phyloP scores from a whole-genome alignment of 1,139 yeast species.

The Yamadazyma oceani region DNA sequence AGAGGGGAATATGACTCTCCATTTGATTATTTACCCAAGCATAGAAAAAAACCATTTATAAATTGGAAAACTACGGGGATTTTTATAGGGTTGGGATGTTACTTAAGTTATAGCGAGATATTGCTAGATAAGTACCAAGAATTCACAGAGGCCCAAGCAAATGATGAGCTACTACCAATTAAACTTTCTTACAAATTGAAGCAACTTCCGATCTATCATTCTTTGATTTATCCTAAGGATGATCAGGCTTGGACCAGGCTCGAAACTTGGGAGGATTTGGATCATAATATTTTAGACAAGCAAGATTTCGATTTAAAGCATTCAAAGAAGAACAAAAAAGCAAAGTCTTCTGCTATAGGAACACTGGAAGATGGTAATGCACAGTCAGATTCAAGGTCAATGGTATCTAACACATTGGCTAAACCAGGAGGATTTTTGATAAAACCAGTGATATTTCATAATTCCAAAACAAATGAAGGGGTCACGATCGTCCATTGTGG shows the following conservation, averaged over 20 bases:
- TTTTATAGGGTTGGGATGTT: conserved; percentile 31
- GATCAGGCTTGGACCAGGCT: conserved; percentile 40
- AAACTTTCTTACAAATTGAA: conserved; percentile 49
- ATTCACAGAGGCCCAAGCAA: conserved; percentile 27
- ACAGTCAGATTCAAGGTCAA: conserved; percentile 9
- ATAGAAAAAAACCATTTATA: conserved; percentile 25
- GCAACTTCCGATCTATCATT: conserved; percentile 52
- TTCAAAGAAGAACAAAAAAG: conserved; percentile 21
- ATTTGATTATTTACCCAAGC: conserved; percentile 31
- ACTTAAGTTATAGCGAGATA: conserved; percentile 36
- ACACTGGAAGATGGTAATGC: too few relatives aligned
- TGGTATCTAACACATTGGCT: conserved; percentile 36
- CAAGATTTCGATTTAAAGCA: conserved; percentile 12
- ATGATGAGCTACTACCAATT: conserved; percentile 22
- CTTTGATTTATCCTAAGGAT: conserved; percentile 38
- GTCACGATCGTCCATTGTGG: conserved; percentile 78
- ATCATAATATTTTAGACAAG: conserved; percentile 40
- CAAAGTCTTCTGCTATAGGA: too few relatives aligned
- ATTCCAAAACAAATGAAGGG: conserved; percentile 55
- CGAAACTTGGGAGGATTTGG: conserved; percentile 63
- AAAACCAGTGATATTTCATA: conserved; percentile 69
- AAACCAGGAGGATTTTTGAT: conserved; percentile 79
- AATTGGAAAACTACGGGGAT: conserved; percentile 32
- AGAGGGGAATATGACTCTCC: conserved; percentile 37
- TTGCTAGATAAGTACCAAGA: conserved; percentile 34